phyloP scores from a whole-genome alignment of 2,329 filamentous ascomycete species.

The Epichloe glyceriae region DNA sequence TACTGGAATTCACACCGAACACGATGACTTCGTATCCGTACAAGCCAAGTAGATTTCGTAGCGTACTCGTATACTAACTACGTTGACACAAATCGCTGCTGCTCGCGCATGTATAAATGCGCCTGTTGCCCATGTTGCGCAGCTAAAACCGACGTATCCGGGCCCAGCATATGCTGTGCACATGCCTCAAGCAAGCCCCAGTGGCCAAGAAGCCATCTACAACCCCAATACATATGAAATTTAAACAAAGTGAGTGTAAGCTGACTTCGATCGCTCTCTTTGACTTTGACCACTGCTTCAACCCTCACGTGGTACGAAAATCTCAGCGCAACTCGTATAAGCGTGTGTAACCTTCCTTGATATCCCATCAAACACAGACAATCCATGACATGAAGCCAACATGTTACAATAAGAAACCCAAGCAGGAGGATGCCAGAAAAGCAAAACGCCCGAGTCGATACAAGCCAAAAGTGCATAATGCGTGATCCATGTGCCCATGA shows the following conservation, averaged over 20 bases:
- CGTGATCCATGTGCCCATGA: neutral
- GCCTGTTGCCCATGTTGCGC: neutral
- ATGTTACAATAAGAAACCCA: neutral
- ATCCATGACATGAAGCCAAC: neutral
- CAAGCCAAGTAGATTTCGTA: neutral
- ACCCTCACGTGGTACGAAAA: neutral
- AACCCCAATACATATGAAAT: neutral
- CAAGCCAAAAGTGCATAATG: neutral
- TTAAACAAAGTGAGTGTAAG: neutral
- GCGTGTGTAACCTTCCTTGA: conserved; percentile 1
- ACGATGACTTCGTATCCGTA: neutral
- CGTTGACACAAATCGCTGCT: neutral
- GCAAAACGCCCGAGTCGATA: neutral
- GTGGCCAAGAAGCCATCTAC: neutral
- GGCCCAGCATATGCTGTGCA: neutral
- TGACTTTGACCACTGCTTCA: too few relatives aligned
- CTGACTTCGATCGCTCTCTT: neutral
- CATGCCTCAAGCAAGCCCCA: neutral
- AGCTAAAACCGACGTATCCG: neutral
- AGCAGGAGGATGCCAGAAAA: neutral
- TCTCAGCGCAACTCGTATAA: conserved; percentile 3
- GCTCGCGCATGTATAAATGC: neutral
- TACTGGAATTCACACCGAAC: neutral
- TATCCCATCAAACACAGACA: neutral
- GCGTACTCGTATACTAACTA: neutral